Percentiles rank a stretch among this genome's conserved stretches.
phyloP scores from a whole-genome alignment of 2,329 filamentous ascomycete genomes.

The Ceratocystis albifundus region DNA sequence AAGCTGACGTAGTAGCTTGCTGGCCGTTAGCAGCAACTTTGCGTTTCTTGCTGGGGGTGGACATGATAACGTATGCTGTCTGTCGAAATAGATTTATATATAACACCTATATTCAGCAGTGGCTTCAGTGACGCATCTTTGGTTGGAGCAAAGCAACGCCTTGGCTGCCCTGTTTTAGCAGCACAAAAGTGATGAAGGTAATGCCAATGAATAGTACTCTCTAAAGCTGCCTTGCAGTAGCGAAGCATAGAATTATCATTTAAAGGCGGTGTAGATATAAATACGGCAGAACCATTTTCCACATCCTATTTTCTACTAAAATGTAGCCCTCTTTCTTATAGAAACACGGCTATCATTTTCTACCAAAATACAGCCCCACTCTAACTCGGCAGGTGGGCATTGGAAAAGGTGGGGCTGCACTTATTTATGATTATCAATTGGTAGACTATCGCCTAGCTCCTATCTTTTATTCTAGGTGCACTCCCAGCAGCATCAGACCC shows the following conservation, averaged over 20 bases:
- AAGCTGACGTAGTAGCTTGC: conserved; percentile 16
- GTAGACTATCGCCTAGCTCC: neutral
- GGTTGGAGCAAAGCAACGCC: neutral
- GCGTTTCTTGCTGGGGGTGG: conserved; percentile 19
- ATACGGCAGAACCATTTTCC: conserved; percentile 11
- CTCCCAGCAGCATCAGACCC: neutral
- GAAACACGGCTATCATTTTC: neutral
- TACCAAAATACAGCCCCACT: neutral
- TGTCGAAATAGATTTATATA: neutral
- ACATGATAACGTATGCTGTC: conserved; percentile 5
- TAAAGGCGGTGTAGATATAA: conserved; percentile 11
- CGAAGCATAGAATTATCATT: neutral
- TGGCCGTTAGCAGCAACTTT: conserved; percentile 8
- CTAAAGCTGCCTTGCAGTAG: neutral
- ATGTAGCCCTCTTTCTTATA: conserved; percentile 12
- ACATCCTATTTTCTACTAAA: neutral
- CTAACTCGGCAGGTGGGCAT: neutral
- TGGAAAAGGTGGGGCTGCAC: neutral
- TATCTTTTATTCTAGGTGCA: neutral
- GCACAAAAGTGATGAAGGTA: too few relatives aligned
- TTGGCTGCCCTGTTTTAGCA: neutral
- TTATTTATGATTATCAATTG: neutral
- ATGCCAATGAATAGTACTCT: too few relatives aligned
- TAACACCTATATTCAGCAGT: neutral
- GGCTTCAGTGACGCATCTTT: neutral